phyloP scores from a whole-genome alignment of 805 yeast species.

The Saccharomycopsis capsularis region DNA sequence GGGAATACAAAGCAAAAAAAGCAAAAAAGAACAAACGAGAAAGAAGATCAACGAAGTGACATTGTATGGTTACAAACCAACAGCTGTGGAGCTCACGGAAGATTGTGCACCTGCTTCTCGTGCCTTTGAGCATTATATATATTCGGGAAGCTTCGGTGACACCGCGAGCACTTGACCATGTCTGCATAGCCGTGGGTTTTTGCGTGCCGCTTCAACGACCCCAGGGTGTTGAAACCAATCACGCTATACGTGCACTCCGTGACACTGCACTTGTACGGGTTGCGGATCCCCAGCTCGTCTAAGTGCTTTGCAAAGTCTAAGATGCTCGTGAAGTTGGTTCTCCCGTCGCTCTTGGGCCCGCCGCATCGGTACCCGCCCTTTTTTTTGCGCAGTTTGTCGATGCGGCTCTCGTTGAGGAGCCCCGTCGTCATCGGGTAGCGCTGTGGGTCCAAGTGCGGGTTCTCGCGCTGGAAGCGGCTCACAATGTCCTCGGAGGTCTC shows the following conservation, averaged over 20 bases:
- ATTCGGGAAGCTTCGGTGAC: constrained; percentile 14
- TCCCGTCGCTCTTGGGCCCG: constrained; percentile 16
- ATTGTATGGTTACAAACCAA: too few relatives aligned
- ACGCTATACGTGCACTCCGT: constrained; percentile 16
- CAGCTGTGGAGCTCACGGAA: too few relatives aligned
- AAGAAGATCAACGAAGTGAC: too few relatives aligned
- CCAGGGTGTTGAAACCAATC: constrained; percentile 20
- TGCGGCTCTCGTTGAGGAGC: constrained; percentile 5
- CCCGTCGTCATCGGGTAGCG: constrained; percentile 9
- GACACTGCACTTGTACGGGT: constrained; percentile 17
- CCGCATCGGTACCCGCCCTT: constrained; percentile 21
- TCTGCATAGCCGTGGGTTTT: constrained; percentile 14
- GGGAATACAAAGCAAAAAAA: too few relatives aligned
- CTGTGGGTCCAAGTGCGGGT: background rate
- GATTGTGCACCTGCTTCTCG: constrained; percentile 16
- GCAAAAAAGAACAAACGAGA: too few relatives aligned
- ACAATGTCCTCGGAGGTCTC: too few relatives aligned
- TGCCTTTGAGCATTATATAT: constrained; percentile 18
- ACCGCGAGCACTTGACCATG: constrained; percentile 10
- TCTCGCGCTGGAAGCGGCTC: too few relatives aligned
- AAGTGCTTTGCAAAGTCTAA: constrained; percentile 18
- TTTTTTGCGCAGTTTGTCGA: constrained; percentile 19
- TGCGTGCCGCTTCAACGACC: constrained; percentile 19
- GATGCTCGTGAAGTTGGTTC: constrained; percentile 13
- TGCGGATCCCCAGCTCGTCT: constrained; percentile 13